phyloP scores from a whole-genome alignment of 2,329 filamentous ascomycete species.

The Anthostomella pinea region DNA sequence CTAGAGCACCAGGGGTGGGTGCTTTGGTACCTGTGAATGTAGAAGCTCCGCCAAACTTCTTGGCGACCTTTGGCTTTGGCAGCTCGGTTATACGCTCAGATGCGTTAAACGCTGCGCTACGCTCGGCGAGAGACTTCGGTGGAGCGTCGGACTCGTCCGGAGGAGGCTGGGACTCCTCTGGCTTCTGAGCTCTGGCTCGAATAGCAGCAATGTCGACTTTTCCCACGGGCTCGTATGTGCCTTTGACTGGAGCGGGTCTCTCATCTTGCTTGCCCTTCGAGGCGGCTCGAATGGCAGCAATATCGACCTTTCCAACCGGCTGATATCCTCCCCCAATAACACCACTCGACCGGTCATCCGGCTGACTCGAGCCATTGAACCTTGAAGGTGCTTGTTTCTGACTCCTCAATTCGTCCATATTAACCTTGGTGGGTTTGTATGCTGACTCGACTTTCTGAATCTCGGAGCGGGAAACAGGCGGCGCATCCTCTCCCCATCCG shows the following conservation, averaged over 20 bases:
- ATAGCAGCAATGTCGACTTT: conserved; percentile 98
- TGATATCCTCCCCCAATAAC: conserved; percentile 86
- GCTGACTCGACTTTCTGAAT: conserved; percentile 89
- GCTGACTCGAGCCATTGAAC: conserved; percentile 46
- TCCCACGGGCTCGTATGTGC: conserved; percentile 89
- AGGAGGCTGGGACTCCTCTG: conserved; percentile 37
- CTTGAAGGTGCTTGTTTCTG: conserved; percentile 67
- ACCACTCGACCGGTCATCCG: conserved; percentile 50
- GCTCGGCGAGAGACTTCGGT: conserved; percentile 68
- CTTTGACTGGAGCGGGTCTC: conserved; percentile 81
- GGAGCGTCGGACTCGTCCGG: conserved; percentile 41
- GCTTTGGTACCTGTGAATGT: conserved; percentile 87
- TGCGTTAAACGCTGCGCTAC: conserved; percentile 69
- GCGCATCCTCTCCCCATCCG: conserved; percentile 93
- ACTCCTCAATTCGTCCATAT: conserved; percentile 80
- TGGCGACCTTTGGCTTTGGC: conserved; percentile 92
- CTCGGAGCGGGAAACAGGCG: conserved; percentile 80
- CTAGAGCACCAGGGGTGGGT: conserved; percentile 69
- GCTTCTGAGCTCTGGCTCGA: conserved; percentile 74
- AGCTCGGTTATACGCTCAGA: conserved; percentile 81
- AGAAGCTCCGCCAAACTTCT: conserved; percentile 73
- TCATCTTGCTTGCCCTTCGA: conserved; percentile 71
- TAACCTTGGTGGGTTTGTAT: conserved; percentile 93
- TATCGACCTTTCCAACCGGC: conserved; percentile 96
- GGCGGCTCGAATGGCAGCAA: conserved; percentile 79